Base-by-base conservation (phyloP, 78 protist genomes). In the Parvularia atlantis region DNA sequence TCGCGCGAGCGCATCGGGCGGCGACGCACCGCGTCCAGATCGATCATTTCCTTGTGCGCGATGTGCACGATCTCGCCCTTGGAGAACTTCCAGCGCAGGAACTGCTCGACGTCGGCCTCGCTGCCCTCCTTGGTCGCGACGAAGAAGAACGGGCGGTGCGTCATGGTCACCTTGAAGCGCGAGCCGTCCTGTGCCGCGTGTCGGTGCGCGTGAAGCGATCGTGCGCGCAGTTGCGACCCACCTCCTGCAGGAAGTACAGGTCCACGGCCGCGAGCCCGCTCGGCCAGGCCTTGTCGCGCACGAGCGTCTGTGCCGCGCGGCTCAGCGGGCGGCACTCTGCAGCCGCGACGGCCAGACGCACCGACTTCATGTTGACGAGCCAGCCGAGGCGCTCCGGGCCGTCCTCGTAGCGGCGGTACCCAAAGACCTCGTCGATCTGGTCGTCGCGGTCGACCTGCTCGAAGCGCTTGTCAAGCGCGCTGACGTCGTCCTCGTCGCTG, bases 71-170 rank as follows among this genome's bases (percentile, higher is more conserved):
- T n/a, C n/a, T n/a, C n/a, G n/a, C n/a, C n/a, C n/a, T n/a, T n/a
- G n/a, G 3, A 14, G 41, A 66, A 50, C 58, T 2, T 31, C 10
- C 30, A 1, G 39, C 14, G 22, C 22, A 66, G 33, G 40, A 54
- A 54, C 1, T 26, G 71, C 41, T 66, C 71, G 36, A 66, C 71
- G 22, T 66, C 71, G 22, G 2, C 41, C 41, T 66, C 71, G 1
- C 1, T 16, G 24, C 71, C 71, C 26, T 3, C 26, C 33, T 14
- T 6, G 24, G 54, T 28, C 5, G 41, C 41, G 40, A 66, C 33
- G 40, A 33, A 22, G 11, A 66, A 66, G 53, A 17, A 66, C 40
- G 71, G 71, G 0, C 31, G 26, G 10, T 17, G 6, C 2, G 4
- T 36, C 20, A 35, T 1, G 62, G 19, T 13, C 19, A 13, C 50